Conservation (phyloP, 2,329 filamentous ascomycete species). For the Scytalidium sp. region DNA sequence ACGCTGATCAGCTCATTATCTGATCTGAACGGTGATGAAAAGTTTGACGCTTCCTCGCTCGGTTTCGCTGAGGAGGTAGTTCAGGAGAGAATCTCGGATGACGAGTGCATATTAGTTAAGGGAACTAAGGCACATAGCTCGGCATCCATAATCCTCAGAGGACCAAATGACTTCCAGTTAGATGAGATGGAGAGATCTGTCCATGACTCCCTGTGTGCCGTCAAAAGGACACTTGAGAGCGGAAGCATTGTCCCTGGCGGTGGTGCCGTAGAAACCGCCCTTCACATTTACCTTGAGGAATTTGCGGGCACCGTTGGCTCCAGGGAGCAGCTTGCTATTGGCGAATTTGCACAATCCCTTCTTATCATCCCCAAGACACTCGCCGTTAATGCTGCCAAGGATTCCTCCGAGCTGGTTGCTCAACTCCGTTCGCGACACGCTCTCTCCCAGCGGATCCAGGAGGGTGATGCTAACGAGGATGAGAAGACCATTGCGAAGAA, state of each 20-base stretch:
- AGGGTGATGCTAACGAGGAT: conserved; percentile 79
- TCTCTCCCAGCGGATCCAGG: conserved; percentile 85
- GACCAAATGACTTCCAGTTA: conserved; percentile 91
- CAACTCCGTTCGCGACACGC: conserved; percentile 94
- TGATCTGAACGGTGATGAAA: conserved; percentile 95
- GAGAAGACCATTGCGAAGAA: conserved; percentile 88
- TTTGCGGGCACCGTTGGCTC: conserved; percentile 97
- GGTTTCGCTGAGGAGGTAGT: conserved; percentile 92
- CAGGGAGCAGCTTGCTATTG: conserved; percentile 95
- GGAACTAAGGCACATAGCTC: conserved; percentile 93
- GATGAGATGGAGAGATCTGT: conserved; percentile 99
- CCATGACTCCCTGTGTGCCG: conserved; percentile 93
- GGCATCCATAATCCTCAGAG: conserved; percentile 92
- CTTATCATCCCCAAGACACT: conserved; percentile 95
- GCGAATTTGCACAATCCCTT: conserved; percentile 92
- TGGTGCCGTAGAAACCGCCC: conserved; percentile 94
- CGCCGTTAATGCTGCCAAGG: conserved; percentile 95
- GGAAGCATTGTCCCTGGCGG: conserved; percentile 96
- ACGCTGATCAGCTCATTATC: conserved; percentile 91
- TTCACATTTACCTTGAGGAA: conserved; percentile 98
- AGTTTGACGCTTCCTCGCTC: conserved; percentile 86
- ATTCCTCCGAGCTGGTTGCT: conserved; percentile 90
- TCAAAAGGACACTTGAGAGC: conserved; percentile 95
- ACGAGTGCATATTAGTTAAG: conserved; percentile 96
- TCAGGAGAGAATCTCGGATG: conserved; percentile 98